A percentile compares a stretch with the other conserved stretches of the same genome.
These are phyloP conservation scores for Fusarium scirpi DNA, from an alignment of 2,329 filamentous ascomycete species.

Conservation along the genomic window DNA sequence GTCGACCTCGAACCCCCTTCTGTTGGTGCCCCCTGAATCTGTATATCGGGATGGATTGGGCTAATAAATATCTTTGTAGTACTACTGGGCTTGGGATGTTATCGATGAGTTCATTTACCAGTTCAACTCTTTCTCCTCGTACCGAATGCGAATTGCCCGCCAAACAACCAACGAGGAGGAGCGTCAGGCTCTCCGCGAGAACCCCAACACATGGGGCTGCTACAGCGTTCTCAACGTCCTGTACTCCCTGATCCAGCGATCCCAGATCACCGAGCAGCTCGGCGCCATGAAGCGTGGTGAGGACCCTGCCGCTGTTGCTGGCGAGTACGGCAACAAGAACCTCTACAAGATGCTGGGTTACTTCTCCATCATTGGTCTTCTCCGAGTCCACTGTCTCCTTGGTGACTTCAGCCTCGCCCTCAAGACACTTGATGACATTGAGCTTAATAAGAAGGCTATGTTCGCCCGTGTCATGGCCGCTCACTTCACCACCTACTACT, in stretches of 20 bases:
- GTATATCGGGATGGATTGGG: constrained; percentile 22
- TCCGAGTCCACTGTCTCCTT: constrained; percentile 94
- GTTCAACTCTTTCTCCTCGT: constrained; percentile 99
- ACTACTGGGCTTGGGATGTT: constrained; percentile 99
- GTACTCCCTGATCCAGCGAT: constrained; percentile 98
- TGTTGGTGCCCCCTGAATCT: constrained; percentile 67
- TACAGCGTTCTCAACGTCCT: constrained; percentile 99
- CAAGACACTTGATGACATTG: constrained; percentile 99
- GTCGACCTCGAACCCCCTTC: constrained; percentile 97
- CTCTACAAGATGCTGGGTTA: constrained; percentile 99
- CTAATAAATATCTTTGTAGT: constrained; percentile 64
- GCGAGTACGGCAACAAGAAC: constrained; percentile 93
- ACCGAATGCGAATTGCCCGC: constrained; percentile 90
- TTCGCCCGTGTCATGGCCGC: constrained; percentile 99
- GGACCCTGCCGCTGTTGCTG: constrained; percentile 87
- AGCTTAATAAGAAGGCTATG: constrained; percentile 99
- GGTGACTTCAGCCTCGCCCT: constrained; percentile 98
- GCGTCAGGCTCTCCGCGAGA: constrained; percentile 89
- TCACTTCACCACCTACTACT: constrained; percentile 99
- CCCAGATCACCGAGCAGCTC: constrained; percentile 97
- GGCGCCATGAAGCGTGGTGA: constrained; percentile 94
- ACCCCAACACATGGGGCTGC: constrained; percentile 99
- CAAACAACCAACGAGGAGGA: constrained; percentile 90
- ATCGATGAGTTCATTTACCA: constrained; percentile 99
- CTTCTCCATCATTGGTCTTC: constrained; percentile 97